Evolutionary conservation across 169 alveolate species (phyloP).

Genomic region (Plasmodium coatneyi): DNA sequence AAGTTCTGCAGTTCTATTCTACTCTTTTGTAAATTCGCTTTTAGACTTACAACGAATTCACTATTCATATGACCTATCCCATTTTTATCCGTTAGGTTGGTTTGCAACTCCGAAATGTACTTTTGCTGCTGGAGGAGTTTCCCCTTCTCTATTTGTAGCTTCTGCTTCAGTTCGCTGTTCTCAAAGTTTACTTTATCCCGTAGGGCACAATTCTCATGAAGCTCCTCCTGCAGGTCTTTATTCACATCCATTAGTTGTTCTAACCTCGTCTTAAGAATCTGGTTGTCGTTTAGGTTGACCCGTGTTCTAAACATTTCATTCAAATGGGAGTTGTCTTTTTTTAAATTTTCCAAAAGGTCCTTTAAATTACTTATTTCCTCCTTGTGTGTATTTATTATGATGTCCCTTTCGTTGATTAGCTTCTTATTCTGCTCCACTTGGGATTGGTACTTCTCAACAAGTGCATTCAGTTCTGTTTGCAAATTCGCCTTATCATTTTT

Average conservation of each 20-base stretch:
- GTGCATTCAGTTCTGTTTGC: conserved; percentile 5
- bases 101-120: conserved; percentile 16
- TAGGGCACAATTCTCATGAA: background rate
- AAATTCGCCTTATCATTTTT: conserved; percentile 29
- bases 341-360: conserved; percentile 9
- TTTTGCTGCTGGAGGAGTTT: conserved; percentile 39
- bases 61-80: background rate
- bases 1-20: conserved; percentile 14
- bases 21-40: conserved; percentile 1
- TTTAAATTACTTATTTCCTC: conserved; percentile 18
- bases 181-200: conserved; percentile 36
- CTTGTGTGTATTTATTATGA: background rate
- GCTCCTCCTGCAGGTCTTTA: conserved; percentile 21
- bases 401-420: conserved; percentile 4
- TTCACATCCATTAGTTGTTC: conserved; percentile 32
- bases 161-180: conserved; percentile 10
- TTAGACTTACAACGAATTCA: conserved; percentile 5
- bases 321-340: conserved; percentile 47
- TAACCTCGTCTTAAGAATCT: conserved; percentile 16
- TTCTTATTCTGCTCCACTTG: conserved; percentile 26
- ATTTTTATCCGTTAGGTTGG: conserved; percentile 1
- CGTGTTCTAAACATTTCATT: conserved; percentile 22
- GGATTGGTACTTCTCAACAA: conserved; percentile 1
- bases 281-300: background rate
- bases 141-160: conserved; percentile 18